Conservation (phyloP, 78 protist genomes). For the Emiliania huxleyi region DNA sequence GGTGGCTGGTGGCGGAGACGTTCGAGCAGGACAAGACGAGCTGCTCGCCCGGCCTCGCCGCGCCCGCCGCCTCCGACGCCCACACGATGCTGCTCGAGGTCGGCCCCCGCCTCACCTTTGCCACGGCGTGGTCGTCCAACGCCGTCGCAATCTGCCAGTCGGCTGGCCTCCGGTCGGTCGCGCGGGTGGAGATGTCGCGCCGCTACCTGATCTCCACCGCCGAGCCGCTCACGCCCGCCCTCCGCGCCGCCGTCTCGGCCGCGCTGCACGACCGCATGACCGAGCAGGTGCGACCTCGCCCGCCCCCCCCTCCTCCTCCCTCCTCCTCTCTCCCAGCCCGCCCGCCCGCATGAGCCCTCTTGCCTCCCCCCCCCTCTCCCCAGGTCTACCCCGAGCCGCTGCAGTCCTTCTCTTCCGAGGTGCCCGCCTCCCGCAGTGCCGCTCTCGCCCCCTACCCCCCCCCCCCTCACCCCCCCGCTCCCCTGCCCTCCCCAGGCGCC, state of each 20-base stretch:
- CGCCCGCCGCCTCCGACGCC: too few relatives aligned
- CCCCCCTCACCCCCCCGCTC: too few relatives aligned
- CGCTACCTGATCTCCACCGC: slow-evolving; percentile 46
- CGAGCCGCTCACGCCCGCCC: neutral
- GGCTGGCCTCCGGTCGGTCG: slow-evolving; percentile 52
- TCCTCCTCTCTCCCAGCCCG: neutral
- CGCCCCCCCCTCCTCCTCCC: too few relatives aligned
- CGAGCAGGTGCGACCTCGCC: too few relatives aligned
- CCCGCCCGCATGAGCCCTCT: neutral
- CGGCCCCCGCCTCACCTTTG: slow-evolving; percentile 82
- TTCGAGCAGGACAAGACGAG: neutral
- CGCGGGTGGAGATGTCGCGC: slow-evolving; percentile 74
- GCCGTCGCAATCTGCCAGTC: slow-evolving; percentile 71
- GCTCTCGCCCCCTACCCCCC: too few relatives aligned
- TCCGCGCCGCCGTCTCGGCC: neutral
- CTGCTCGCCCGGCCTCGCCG: neutral
- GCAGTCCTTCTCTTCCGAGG: neutral
- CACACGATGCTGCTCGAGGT: slow-evolving; percentile 51
- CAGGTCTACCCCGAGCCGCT: slow-evolving; percentile 51
- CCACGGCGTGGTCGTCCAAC: slow-evolving; percentile 81
- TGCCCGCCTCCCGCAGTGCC: too few relatives aligned
- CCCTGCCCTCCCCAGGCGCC: too few relatives aligned
- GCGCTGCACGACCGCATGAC: slow-evolving; percentile 88
- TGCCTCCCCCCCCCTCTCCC: neutral
- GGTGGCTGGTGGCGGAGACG: slow-evolving; percentile 37